Base-by-base conservation (phyloP, 2,329 filamentous ascomycete genomes). In the Rhynchosporium agropyri region DNA sequence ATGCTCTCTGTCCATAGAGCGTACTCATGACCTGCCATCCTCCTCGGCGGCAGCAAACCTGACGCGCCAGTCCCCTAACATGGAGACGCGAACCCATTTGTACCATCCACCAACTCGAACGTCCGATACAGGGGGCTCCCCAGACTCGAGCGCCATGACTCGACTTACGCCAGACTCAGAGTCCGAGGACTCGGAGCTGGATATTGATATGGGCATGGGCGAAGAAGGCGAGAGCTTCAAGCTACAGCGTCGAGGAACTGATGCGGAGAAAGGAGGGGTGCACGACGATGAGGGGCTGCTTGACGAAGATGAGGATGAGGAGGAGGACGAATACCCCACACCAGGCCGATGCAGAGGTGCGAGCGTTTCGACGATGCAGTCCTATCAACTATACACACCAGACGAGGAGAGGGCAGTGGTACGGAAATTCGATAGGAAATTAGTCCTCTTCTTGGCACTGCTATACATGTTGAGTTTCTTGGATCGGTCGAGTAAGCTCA, bases 401-500 rank as follows among this genome's bases (percentile, higher is more conserved):
- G 88, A 92, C 60, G 92, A 97, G 75, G 92, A 96, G 73, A 78
- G 75, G 28, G 79, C 80, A 3, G 87, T 96, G 8, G 81, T 92
- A 61, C 81, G 80, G 72, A 92, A 90, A 77, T 86, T 97, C 69
- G 92, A 97, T 74, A 81, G 85, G 61, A 85, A 83, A 67, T 81
- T 97, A 59, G 91, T 96, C 5, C 75, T 90, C 0, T 96, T 97
- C 73, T 83, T 97, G 67, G 89, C 91, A 10, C 74, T 94, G 63
- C 81, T 97, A 12, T 97, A 95, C 74, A 84, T 96, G 80, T 79
- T 97, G 65, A 89, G 88, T 66, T 97, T 96, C 74, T 77, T 97
- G 68, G 92, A 97, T 75, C 83, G 92, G 68, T 93, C 90, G 20
- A 96, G 91, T 92, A 79, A 66, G 82, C n/a, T 46, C 2, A 43